These are phyloP conservation scores for Phylloporus sp. DNA, from an alignment of 768 basidiomycete species.

Conservation along the genomic window DNA sequence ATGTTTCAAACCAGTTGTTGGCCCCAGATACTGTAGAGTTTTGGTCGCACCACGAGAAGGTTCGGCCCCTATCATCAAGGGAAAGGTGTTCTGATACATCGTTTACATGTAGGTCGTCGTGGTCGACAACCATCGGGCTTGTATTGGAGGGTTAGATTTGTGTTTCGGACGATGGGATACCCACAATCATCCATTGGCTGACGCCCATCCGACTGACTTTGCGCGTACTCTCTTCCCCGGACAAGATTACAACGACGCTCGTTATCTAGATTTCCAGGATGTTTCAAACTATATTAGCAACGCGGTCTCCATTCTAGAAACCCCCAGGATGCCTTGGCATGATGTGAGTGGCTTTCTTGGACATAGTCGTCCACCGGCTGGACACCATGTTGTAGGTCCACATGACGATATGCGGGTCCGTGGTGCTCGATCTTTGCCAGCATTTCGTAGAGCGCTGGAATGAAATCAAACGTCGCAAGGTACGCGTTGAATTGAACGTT, in stretches of 20 bases:
- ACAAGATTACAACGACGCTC: constrained; percentile 90
- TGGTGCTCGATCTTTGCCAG: constrained; percentile 87
- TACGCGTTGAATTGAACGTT: constrained; percentile 20
- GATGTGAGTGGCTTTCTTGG: constrained; percentile 56
- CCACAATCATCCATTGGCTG: constrained; percentile 83
- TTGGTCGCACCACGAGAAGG: constrained; percentile 93
- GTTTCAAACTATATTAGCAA: constrained; percentile 77
- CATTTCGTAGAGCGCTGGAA: constrained; percentile 95
- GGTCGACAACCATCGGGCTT: constrained; percentile 81
- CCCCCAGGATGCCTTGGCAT: constrained; percentile 90
- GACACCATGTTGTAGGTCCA: constrained; percentile 50
- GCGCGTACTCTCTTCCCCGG: constrained; percentile 83
- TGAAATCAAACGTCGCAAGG: constrained; percentile 82
- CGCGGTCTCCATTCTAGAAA: constrained; percentile 62
- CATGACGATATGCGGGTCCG: constrained; percentile 77
- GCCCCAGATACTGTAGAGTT: constrained; percentile 67
- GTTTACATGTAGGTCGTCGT: constrained; percentile 53
- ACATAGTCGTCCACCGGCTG: background rate
- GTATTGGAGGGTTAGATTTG: constrained; percentile 91
- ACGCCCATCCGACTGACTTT: constrained; percentile 89
- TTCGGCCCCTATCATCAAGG: constrained; percentile 8
- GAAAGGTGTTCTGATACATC: background rate
- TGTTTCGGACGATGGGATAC: constrained; percentile 99
- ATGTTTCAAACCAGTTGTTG: background rate
- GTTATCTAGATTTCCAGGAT: constrained; percentile 78